Conservation (phyloP, 768 basidiomycete species). For the Pleurotus citrinopileatus region DNA sequence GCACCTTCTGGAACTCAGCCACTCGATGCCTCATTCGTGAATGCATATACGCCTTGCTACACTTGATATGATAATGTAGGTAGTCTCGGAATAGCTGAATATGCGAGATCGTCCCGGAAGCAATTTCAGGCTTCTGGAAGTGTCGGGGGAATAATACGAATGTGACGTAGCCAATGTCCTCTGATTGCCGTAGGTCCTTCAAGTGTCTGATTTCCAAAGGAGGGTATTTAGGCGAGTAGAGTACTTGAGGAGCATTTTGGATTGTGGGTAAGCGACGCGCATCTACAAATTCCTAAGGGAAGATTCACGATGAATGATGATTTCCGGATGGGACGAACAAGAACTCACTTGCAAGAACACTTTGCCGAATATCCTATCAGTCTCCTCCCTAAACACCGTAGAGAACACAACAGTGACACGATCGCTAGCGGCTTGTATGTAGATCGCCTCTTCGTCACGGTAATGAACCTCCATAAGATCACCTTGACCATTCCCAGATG, state of each 20-base stretch:
- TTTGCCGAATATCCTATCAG: slow-evolving; percentile 94
- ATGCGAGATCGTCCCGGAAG: slow-evolving; percentile 83
- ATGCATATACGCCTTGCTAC: slow-evolving; percentile 99
- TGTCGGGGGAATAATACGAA: slow-evolving; percentile 98
- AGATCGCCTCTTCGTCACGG: slow-evolving; percentile 96
- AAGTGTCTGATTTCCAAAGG: slow-evolving; percentile 95
- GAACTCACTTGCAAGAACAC: slow-evolving; percentile 91
- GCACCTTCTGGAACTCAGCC: slow-evolving; percentile 91
- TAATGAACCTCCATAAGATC: slow-evolving; percentile 93
- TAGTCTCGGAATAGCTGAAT: slow-evolving; percentile 98
- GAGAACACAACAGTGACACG: slow-evolving; percentile 98
- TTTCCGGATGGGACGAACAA: not conserved
- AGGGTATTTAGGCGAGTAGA: slow-evolving; percentile 92
- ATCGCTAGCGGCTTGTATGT: slow-evolving; percentile 88
- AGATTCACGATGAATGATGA: slow-evolving; percentile 3
- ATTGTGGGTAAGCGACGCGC: slow-evolving; percentile 91
- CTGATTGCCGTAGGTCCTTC: slow-evolving; percentile 73
- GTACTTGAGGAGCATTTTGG: slow-evolving; percentile 95
- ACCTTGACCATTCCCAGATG: slow-evolving; percentile 61
- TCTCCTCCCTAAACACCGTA: slow-evolving; percentile 95
- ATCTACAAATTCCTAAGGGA: slow-evolving; percentile 91
- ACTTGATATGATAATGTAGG: slow-evolving; percentile 99
- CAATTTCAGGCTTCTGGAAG: slow-evolving; percentile 69
- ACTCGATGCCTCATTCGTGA: slow-evolving; percentile 94
- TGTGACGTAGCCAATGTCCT: slow-evolving; percentile 95